Base-by-base conservation (phyloP, 164 flowering plant species). In the Cinnamomum micranthum region DNA sequence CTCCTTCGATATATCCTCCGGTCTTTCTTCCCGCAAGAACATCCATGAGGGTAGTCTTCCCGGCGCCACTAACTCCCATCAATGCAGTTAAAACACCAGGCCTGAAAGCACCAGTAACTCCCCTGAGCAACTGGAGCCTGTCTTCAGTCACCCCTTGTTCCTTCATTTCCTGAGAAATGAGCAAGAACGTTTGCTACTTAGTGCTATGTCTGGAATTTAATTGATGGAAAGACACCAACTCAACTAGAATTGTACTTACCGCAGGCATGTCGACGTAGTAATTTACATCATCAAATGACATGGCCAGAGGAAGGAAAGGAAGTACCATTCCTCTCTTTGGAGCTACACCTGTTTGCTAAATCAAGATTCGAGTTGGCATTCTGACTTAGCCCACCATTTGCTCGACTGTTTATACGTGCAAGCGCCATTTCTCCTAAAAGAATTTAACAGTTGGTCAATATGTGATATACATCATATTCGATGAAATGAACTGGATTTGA, bases 241-340 rank as follows among this genome's bases (percentile, higher is more conserved):
- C 17, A 15, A 55, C 20, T 55, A 67, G 69, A 67, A 28, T 67
- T 17, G 17, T 25, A 67, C 69, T 67, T 82, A 95, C 99, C 50
- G 86, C 73, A 12, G 99, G 98, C 98, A 96, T 92, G 81, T 94
- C 97, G 23, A 96, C 99, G 71, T 73, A 94, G 84, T 96, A 96
- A 33, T 86, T 91, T 14, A 96, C 87, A 24, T 68, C 79, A 60
- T 93, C 91, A 50, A 96, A 96, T 22, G 97, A 89, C 99, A 96
- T 96, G 35, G 98, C 88, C 13, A 94, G 86, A 14, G 97, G 98
- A 70, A 83, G 78, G 73, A 96, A 96, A 6, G 99, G 99, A 68
- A 96, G 94, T 79, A 96, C 89, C 98, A 96, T 96, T 82, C 99
- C 99, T 88, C 89, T 88, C 85, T 89, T 91, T 7, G 95, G 86